A percentile compares a stretch with the other conserved stretches of the same genome.
phyloP scores from a whole-genome alignment of 2,329 filamentous ascomycete genomes.

The Xylariaceae sp. region DNA sequence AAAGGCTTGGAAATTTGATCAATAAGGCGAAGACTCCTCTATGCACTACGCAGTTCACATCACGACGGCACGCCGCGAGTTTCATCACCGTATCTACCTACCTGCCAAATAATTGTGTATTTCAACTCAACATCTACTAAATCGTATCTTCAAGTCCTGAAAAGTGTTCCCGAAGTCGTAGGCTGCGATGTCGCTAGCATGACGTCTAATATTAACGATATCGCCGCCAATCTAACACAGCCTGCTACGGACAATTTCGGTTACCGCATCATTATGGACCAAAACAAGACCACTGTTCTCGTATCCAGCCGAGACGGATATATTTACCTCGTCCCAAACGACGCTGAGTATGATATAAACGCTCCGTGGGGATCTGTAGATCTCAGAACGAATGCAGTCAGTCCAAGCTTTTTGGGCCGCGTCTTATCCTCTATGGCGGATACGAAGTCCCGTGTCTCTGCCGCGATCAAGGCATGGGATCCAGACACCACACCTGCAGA shows the following conservation, averaged over 20 bases:
- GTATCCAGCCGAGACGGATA: background rate
- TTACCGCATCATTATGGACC: background rate
- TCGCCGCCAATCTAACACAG: background rate
- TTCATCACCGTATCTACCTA: too few species aligned
- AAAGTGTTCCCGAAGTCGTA: too few species aligned
- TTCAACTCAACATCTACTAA: too few species aligned
- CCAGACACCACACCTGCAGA: background rate
- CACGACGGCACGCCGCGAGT: too few species aligned
- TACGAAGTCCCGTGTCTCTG: background rate
- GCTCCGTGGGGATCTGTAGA: background rate
- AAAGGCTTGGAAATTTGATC: too few species aligned
- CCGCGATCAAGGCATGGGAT: background rate
- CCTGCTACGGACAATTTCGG: background rate
- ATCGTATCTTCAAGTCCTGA: too few species aligned
- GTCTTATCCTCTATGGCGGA: background rate
- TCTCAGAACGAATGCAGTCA: background rate
- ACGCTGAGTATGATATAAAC: background rate
- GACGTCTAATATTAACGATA: background rate
- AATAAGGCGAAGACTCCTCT: too few species aligned
- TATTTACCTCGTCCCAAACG: background rate
- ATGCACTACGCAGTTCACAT: too few species aligned
- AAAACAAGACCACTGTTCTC: background rate
- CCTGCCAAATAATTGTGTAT: too few species aligned
- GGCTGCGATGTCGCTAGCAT: background rate
- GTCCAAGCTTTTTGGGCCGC: background rate